Conservation (phyloP, 225 moss, liverwort and hornwort genomes). For the Sphagnum tenellum region DNA sequence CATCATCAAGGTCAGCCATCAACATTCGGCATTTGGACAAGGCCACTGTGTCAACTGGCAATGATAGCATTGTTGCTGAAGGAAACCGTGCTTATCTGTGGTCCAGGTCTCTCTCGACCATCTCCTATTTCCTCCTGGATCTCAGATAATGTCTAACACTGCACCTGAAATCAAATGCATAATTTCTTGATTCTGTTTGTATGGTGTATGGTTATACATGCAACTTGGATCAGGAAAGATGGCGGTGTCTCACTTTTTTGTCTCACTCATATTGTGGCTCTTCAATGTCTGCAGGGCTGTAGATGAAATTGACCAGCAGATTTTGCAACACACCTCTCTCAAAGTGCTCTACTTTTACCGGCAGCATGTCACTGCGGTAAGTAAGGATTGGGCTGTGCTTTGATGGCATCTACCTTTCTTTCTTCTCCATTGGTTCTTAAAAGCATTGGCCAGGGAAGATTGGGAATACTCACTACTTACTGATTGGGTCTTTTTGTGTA, state of each 20-base stretch:
- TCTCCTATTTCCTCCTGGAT: background rate
- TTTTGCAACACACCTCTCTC: slow-evolving; percentile 78
- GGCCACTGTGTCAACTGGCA: slow-evolving; percentile 88
- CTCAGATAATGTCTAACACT: background rate
- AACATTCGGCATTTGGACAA: slow-evolving; percentile 96
- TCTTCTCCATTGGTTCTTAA: background rate
- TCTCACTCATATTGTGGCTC: too few relatives aligned
- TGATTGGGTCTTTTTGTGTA: background rate
- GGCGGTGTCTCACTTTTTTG: background rate
- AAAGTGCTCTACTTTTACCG: slow-evolving; percentile 89
- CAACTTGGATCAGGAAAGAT: background rate
- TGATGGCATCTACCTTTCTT: background rate
- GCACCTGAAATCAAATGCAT: background rate
- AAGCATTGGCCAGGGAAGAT: too few relatives aligned
- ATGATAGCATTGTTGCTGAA: slow-evolving; percentile 93
- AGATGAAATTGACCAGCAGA: slow-evolving; percentile 91
- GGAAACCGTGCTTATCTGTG: slow-evolving; percentile 90
- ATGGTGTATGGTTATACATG: background rate
- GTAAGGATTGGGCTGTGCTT: background rate
- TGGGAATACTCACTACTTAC: background rate
- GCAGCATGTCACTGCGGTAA: slow-evolving; percentile 84
- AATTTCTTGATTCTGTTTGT: background rate
- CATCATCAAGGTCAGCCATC: slow-evolving; percentile 87
- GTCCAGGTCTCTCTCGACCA: slow-evolving; percentile 50
- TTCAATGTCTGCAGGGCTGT: slow-evolving; percentile 42